phyloP scores from a whole-genome alignment of 2,329 filamentous ascomycete genomes.

The Thielaviopsis euricoi region DNA sequence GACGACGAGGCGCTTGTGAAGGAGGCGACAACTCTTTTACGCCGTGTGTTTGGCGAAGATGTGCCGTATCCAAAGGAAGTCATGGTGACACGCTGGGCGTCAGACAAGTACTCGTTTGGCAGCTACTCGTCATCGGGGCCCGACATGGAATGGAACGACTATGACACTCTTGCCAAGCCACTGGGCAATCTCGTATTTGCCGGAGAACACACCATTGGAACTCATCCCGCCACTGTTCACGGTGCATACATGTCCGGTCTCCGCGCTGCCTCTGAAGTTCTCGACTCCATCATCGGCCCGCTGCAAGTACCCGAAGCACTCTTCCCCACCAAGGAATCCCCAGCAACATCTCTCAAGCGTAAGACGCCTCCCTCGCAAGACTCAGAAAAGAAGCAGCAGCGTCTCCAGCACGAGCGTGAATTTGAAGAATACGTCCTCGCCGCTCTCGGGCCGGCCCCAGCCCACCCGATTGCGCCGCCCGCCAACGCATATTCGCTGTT shows the following conservation, averaged over 20 bases:
- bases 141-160: conserved; percentile 68
- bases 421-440: conserved; percentile 34
- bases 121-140: conserved; percentile 92
- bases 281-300: conserved; percentile 65
- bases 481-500: conserved; percentile 82
- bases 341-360: conserved; percentile 31
- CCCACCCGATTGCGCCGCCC: conserved; percentile 54
- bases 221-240: conserved; percentile 91
- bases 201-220: conserved; percentile 89
- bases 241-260: conserved; percentile 90
- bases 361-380: conserved; percentile 23
- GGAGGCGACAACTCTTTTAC: conserved; percentile 67
- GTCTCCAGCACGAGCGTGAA: conserved; percentile 39
- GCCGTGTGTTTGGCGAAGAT: conserved; percentile 51
- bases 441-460: conserved; percentile 57
- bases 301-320: conserved; percentile 64
- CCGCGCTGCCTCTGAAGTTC: conserved; percentile 71
- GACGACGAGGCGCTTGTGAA: conserved; percentile 59
- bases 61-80: conserved; percentile 72
- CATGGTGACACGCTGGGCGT: conserved; percentile 83
- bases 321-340: conserved; percentile 45
- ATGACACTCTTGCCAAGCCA: conserved; percentile 73
- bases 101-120: conserved; percentile 77
- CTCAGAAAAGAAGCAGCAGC: conserved; percentile 26
- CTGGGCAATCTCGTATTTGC: conserved; percentile 88